Evolutionary conservation across 169 alveolate species (phyloP).

Genomic region (Plasmodium cynomolgi): DNA sequence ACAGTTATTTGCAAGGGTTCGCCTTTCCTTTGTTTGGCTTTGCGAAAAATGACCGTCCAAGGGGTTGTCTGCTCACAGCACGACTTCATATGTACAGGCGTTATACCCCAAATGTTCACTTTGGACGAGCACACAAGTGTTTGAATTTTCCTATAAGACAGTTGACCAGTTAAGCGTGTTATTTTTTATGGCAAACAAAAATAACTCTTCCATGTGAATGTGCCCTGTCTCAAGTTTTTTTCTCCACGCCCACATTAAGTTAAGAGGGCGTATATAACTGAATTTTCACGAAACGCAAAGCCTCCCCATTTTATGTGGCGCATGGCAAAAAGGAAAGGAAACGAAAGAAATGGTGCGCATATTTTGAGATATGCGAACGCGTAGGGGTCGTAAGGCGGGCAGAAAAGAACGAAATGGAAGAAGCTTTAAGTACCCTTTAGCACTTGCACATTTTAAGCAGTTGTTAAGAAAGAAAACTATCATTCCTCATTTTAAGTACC

Average conservation of each 20-base stretch:
- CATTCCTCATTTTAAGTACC: not conserved
- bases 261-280: not conserved
- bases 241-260: not conserved
- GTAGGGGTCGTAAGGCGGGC: not conserved
- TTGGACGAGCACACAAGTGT: not conserved
- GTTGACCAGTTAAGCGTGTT: not conserved
- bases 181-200: not conserved
- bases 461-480: not conserved
- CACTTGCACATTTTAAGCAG: not conserved
- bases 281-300: not conserved
- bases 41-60: not conserved
- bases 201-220: not conserved
- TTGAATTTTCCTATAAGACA: not conserved
- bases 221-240: not conserved
- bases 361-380: not conserved
- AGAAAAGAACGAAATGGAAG: not conserved
- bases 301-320: not conserved
- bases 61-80: not conserved
- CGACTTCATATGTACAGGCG: not conserved
- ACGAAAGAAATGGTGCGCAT: not conserved
- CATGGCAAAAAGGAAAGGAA: not conserved
- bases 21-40: not conserved
- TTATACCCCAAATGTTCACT: not conserved
- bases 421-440: not conserved
- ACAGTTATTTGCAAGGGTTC: not conserved